Conservation (phyloP, 2,329 filamentous ascomycete species). For the Diplodia sapinea region DNA sequence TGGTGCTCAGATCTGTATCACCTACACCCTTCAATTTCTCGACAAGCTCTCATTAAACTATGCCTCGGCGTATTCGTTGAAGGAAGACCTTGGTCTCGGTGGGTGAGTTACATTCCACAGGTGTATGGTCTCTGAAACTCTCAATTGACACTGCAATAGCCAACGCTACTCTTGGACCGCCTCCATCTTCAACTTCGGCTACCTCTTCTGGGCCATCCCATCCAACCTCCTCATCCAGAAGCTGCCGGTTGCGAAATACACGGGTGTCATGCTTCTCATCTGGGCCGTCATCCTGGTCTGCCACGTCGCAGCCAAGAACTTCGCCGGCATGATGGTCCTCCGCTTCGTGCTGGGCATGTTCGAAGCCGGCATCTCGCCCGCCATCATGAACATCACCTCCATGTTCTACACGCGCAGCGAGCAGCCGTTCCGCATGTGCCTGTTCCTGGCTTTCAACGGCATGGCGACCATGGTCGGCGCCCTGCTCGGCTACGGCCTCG, state of each 20-base stretch:
- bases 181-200: constrained; percentile 54
- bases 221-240: constrained; percentile 49
- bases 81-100: constrained; percentile 41
- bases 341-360: constrained; percentile 48
- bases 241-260: constrained; percentile 47
- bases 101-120: background rate
- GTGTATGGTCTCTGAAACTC: background rate
- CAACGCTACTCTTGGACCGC: constrained; percentile 51
- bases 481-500: constrained; percentile 45
- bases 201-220: constrained; percentile 51
- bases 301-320: constrained; percentile 47
- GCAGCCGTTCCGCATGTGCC: constrained; percentile 54
- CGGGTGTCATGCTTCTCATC: constrained; percentile 46
- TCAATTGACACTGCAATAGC: constrained; percentile 33
- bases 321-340: constrained; percentile 44
- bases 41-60: constrained; percentile 52
- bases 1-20: constrained; percentile 44
- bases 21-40: constrained; percentile 57
- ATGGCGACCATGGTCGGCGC: constrained; percentile 48
- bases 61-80: constrained; percentile 47
- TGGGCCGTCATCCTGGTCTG: constrained; percentile 56
- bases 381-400: constrained; percentile 48
- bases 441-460: constrained; percentile 51
- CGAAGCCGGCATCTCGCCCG: constrained; percentile 44
- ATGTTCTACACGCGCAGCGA: constrained; percentile 47